These are phyloP conservation scores for Aspergillus haitiensis DNA, from an alignment of 495 filamentous ascomycete species.

Conservation along the genomic window DNA sequence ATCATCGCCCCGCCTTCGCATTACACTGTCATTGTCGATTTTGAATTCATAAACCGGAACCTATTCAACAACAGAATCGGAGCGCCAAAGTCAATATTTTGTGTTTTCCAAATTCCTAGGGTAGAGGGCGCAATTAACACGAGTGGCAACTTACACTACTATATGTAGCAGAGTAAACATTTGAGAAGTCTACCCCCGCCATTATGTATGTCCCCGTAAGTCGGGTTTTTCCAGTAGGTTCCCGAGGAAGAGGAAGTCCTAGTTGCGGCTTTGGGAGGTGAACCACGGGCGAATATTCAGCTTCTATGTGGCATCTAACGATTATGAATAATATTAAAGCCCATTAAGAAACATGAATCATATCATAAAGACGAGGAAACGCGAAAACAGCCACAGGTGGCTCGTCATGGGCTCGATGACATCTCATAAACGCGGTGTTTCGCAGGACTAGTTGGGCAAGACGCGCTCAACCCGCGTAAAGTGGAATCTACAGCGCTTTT, in stretches of 20 bases:
- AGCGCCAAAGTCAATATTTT: neutral
- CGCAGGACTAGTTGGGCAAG: conserved; percentile 22
- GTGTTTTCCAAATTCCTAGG: neutral
- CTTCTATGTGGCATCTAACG: conserved; percentile 16
- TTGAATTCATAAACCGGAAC: conserved; percentile 90
- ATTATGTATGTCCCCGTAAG: conserved; percentile 37
- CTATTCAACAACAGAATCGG: conserved; percentile 41
- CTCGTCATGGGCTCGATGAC: conserved; percentile 24
- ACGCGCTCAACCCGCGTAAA: conserved; percentile 33
- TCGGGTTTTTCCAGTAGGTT: conserved; percentile 27
- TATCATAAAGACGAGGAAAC: conserved; percentile 8
- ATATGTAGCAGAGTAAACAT: conserved; percentile 87
- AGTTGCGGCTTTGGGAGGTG: conserved; percentile 11
- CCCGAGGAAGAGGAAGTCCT: conserved; percentile 21
- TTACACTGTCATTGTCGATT: conserved; percentile 74
- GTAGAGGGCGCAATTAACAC: neutral
- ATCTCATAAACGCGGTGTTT: conserved; percentile 30
- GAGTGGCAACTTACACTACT: conserved; percentile 69
- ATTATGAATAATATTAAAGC: neutral
- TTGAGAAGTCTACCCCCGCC: conserved; percentile 42
- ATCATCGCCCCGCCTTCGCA: conserved; percentile 84
- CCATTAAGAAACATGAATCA: conserved; percentile 1
- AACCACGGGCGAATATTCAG: conserved; percentile 12
- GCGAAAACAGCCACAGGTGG: conserved; percentile 29
- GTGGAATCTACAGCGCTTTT: conserved; percentile 32